phyloP scores from a whole-genome alignment of 2,329 filamentous ascomycete genomes.

The Xylariaceae sp. region DNA sequence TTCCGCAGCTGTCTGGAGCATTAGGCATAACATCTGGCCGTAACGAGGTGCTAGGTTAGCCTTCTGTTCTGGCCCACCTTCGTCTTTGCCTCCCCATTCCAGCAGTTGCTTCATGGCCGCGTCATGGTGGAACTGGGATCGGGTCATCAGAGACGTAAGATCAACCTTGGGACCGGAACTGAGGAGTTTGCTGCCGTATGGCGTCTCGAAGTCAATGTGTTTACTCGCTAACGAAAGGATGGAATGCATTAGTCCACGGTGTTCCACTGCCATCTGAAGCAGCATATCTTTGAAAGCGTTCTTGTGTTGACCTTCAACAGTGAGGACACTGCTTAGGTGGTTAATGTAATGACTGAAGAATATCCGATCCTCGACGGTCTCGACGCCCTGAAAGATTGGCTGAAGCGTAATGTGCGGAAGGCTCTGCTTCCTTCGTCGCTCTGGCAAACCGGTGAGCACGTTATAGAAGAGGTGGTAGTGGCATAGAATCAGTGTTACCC shows the following conservation, averaged over 20 bases:
- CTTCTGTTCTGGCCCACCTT: conserved; percentile 52
- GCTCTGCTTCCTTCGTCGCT: conserved; percentile 56
- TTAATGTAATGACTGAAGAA: conserved; percentile 86
- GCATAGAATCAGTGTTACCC: background rate
- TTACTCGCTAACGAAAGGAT: conserved; percentile 83
- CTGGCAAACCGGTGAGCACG: conserved; percentile 44
- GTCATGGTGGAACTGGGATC: conserved; percentile 63
- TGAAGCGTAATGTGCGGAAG: conserved; percentile 64
- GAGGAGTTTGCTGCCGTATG: conserved; percentile 62
- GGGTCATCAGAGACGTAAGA: conserved; percentile 53
- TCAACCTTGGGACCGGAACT: conserved; percentile 56
- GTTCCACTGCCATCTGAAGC: conserved; percentile 79
- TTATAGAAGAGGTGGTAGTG: background rate
- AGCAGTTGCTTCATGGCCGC: conserved; percentile 60
- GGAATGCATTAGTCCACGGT: conserved; percentile 88
- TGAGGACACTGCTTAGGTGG: conserved; percentile 80
- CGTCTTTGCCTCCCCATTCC: conserved; percentile 50
- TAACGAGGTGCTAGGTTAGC: conserved; percentile 62
- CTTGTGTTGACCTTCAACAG: conserved; percentile 78
- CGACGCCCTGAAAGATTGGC: conserved; percentile 79
- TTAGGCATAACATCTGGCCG: conserved; percentile 67
- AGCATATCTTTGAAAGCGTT: conserved; percentile 89
- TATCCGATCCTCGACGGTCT: conserved; percentile 78
- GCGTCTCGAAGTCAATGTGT: conserved; percentile 69
- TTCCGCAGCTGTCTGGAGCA: conserved; percentile 64